A percentile compares a stretch with the other conserved stretches of the same genome.
Evolutionary conservation across 805 yeast species (phyloP).

Genomic region (Metschnikowia gruessii): DNA sequence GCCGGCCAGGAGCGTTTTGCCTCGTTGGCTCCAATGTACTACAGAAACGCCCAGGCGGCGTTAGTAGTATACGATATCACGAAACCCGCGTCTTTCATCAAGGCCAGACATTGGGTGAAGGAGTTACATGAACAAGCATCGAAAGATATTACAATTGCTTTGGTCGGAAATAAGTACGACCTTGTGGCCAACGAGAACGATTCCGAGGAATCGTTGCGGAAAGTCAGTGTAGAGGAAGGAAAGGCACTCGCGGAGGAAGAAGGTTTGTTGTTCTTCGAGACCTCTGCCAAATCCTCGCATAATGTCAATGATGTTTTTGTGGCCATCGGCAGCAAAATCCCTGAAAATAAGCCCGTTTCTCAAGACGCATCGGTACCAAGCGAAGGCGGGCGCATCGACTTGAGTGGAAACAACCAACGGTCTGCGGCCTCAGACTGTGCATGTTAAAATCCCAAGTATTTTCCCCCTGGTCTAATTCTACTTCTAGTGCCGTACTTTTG

Average conservation of each 20-base stretch:
- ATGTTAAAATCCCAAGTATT: conserved; percentile 6
- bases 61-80: conserved; percentile 76
- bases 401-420: conserved; percentile 24
- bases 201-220: conserved; percentile 55
- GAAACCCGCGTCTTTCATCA: conserved; percentile 59
- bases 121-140: conserved; percentile 82
- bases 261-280: conserved; percentile 85
- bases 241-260: conserved; percentile 86
- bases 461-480: neutral
- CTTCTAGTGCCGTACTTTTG: no score
- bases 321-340: conserved; percentile 85
- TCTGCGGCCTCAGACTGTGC: conserved; percentile 19
- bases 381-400: conserved; percentile 31
- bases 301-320: conserved; percentile 90
- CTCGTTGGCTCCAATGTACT: conserved; percentile 79
- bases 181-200: conserved; percentile 44
- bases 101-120: conserved; percentile 75
- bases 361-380: conserved; percentile 14
- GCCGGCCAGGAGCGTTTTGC: conserved; percentile 83
- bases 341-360: conserved; percentile 36
- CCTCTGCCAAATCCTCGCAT: conserved; percentile 86
- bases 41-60: conserved; percentile 78
- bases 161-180: conserved; percentile 79
- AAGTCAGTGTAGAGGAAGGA: conserved; percentile 86
- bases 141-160: conserved; percentile 68